Conservation (phyloP, 352 stramenopile genomes). For the Globisporangium uncinulatum region DNA sequence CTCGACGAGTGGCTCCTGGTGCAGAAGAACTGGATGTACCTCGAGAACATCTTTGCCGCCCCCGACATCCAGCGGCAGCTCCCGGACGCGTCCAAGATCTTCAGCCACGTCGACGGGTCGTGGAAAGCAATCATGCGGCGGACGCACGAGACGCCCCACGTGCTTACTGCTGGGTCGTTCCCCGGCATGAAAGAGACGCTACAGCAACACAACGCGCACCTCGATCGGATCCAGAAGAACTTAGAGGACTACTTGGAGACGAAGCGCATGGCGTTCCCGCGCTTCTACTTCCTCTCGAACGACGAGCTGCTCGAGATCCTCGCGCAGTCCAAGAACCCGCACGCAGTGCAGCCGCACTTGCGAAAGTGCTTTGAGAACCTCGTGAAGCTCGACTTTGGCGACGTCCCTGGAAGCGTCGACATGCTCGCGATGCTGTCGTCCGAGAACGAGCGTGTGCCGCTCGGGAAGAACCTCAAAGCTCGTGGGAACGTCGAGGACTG, state of each 20-base stretch:
- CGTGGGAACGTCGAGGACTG: slow-evolving; percentile 87
- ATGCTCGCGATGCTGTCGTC: slow-evolving; percentile 93
- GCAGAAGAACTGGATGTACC: slow-evolving; percentile 88
- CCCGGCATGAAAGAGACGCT: slow-evolving; percentile 81
- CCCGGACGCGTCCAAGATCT: slow-evolving; percentile 87
- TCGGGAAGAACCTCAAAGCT: slow-evolving; percentile 92
- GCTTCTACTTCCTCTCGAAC: slow-evolving; percentile 96
- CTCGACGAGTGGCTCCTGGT: slow-evolving; percentile 87
- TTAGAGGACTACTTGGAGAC: slow-evolving; percentile 92
- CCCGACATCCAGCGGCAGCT: slow-evolving; percentile 91
- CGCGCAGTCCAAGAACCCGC: slow-evolving; percentile 92
- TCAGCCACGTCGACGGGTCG: slow-evolving; percentile 85
- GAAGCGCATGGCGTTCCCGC: slow-evolving; percentile 89
- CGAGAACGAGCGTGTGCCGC: slow-evolving; percentile 83
- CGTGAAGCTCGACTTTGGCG: slow-evolving; percentile 74
- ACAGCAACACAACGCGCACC: slow-evolving; percentile 74
- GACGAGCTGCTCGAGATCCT: slow-evolving; percentile 94
- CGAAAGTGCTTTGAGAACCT: slow-evolving; percentile 94
- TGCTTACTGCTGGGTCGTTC: slow-evolving; percentile 75
- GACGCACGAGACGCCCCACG: slow-evolving; percentile 82
- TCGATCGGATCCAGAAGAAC: slow-evolving; percentile 91
- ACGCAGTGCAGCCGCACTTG: slow-evolving; percentile 91
- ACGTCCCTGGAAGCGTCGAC: slow-evolving; percentile 80
- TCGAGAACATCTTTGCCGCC: slow-evolving; percentile 85
- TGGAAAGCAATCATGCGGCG: slow-evolving; percentile 91